These are phyloP conservation scores for Nemania serpens DNA, from an alignment of 2,329 filamentous ascomycete species.

Conservation along the genomic window DNA sequence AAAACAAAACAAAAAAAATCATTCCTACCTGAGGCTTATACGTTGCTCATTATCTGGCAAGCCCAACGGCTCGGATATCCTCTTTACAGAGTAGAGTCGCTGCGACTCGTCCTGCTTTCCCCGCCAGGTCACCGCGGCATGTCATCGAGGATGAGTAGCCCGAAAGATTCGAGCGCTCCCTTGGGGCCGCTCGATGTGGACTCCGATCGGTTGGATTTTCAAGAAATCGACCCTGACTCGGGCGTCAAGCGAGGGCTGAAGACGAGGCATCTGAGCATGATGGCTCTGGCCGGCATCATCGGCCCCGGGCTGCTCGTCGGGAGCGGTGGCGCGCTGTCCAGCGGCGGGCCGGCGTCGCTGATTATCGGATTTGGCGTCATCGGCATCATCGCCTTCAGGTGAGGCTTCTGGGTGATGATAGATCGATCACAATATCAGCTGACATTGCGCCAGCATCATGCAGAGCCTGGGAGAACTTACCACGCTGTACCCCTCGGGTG, in stretches of 20 bases:
- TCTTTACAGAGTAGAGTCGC: background rate
- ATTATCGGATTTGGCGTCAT: slow-evolving; percentile 76
- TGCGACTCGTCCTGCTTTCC: background rate
- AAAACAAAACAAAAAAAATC: background rate
- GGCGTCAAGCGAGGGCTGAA: slow-evolving; percentile 73
- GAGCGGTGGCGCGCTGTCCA: slow-evolving; percentile 69
- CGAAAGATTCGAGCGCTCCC: slow-evolving; percentile 16
- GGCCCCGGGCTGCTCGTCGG: slow-evolving; percentile 76
- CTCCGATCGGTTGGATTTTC: slow-evolving; percentile 43
- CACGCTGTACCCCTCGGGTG: slow-evolving; percentile 72
- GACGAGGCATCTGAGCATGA: slow-evolving; percentile 67
- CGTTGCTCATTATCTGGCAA: background rate
- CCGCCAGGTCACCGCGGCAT: background rate
- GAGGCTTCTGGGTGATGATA: background rate
- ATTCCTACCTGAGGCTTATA: background rate
- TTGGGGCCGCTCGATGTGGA: slow-evolving; percentile 22
- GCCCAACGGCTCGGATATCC: background rate
- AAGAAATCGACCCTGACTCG: slow-evolving; percentile 60
- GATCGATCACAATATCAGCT: background rate
- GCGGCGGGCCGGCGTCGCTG: slow-evolving; percentile 71
- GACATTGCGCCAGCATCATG: slow-evolving; percentile 58
- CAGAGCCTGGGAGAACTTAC: slow-evolving; percentile 77
- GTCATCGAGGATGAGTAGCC: slow-evolving; percentile 18
- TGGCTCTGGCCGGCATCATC: slow-evolving; percentile 65
- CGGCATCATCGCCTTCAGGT: slow-evolving; percentile 64